These are phyloP conservation scores for Drechslera avenae DNA, from an alignment of 2,329 filamentous ascomycete species.

Conservation along the genomic window DNA sequence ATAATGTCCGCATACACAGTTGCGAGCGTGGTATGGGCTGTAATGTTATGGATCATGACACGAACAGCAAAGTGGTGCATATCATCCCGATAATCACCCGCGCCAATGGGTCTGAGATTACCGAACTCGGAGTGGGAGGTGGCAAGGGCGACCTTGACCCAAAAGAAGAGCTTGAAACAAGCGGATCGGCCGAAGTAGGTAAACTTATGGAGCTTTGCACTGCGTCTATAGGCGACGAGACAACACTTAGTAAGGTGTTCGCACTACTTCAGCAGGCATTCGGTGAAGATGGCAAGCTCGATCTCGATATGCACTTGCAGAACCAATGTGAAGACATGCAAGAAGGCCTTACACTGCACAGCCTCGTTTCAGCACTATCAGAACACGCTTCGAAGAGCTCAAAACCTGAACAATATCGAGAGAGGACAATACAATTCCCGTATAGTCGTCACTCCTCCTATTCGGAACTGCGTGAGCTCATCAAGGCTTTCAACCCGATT, in stretches of 20 bases:
- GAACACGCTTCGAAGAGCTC: slow-evolving; percentile 15
- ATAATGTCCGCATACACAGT: slow-evolving; percentile 74
- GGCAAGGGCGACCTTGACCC: slow-evolving; percentile 76
- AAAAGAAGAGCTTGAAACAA: slow-evolving; percentile 67
- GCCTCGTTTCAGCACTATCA: slow-evolving; percentile 40
- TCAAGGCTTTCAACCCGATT: slow-evolving; percentile 69
- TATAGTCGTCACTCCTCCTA: slow-evolving; percentile 92
- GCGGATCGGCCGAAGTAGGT: slow-evolving; percentile 54
- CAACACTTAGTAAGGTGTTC: slow-evolving; percentile 44
- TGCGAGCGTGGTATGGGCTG: slow-evolving; percentile 78
- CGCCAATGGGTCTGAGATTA: slow-evolving; percentile 65
- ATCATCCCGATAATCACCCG: slow-evolving; percentile 80
- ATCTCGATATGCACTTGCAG: slow-evolving; percentile 35
- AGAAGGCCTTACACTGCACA: slow-evolving; percentile 36
- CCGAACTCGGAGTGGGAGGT: slow-evolving; percentile 78
- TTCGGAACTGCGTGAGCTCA: slow-evolving; percentile 72
- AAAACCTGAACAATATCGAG: slow-evolving; percentile 1
- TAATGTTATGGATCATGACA: slow-evolving; percentile 54
- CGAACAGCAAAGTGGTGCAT: slow-evolving; percentile 63
- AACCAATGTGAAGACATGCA: slow-evolving; percentile 28
- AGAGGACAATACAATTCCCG: slow-evolving; percentile 64
- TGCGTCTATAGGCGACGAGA: slow-evolving; percentile 44
- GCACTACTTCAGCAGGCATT: slow-evolving; percentile 39
- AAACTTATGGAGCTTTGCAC: slow-evolving; percentile 61
- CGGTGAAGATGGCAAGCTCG: slow-evolving; percentile 24